Evolutionary conservation across 805 yeast species (phyloP), one percentile per base, ranked within the genome.

Genomic region (Candida coleopterorum): DNA sequence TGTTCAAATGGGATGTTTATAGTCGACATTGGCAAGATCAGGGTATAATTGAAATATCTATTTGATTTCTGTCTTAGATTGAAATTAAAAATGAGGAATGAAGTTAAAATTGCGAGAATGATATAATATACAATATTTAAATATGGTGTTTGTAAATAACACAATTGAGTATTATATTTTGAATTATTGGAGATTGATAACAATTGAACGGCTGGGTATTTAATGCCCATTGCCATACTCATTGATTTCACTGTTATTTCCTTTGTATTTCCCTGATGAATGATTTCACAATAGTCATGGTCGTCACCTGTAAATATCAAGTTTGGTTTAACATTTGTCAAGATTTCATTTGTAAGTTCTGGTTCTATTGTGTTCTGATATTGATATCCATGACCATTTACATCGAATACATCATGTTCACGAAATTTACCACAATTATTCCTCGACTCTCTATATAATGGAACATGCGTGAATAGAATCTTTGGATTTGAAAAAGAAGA

Each of bases 261-360:
- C 25, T 61, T 50, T 2, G 55, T 48, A 4, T 16, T 4, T 5
- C 14, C 17, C 5, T 40, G 38, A 54, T 90, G 97, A 11, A 60
- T 58, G 17, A 81, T 72, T 44, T 83, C 86, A 58, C 99, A 93
- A 48, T 87, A 88, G 55, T 93, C 98, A 60, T 93, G 99, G 55
- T 93, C 98, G 55, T 93, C 99, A 1, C 98, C 99, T 2, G 94
- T 76, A 52, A 87, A 85, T 2, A 85, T 70, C 7, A 81, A 56
- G 15, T 67, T 64, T 0, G 99, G 99, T 31, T 72, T 58, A 0
- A 90, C 55, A 9, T 62, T 63, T 6, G 67, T 49, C 28, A 93
- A 57, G 4, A 93, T 68, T 21, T 75, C 71, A 18, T 72, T 64
- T 0, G 93, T 67, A 5, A 82, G 50, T 4, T 70, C 73, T 10